These are phyloP conservation scores for Aspergillus ochraceus DNA, from an alignment of 2,329 filamentous ascomycete genomes.

Conservation along the genomic window DNA sequence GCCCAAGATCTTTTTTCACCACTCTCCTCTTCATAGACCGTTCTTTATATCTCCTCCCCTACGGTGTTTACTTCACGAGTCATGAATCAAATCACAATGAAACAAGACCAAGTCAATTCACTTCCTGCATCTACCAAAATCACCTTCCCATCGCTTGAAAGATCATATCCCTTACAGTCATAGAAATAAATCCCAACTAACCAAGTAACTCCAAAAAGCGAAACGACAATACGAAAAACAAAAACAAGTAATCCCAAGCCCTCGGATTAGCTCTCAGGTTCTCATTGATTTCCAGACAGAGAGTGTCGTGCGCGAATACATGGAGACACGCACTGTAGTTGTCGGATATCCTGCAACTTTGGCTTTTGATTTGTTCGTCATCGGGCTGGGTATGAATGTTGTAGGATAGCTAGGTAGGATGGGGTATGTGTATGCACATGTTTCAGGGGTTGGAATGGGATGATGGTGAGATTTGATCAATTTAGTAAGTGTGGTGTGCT, in stretches of 20 bases:
- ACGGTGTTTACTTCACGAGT: too few species aligned
- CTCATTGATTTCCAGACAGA: slow-evolving; percentile 44
- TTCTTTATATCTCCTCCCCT: too few species aligned
- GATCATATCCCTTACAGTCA: too few species aligned
- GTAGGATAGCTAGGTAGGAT: background rate
- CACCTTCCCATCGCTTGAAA: too few species aligned
- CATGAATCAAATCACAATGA: background rate
- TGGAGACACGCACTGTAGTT: slow-evolving; percentile 1
- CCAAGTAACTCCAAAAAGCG: too few species aligned
- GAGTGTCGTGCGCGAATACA: slow-evolving; percentile 4
- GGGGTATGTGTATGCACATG: too few species aligned
- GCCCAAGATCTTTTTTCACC: background rate
- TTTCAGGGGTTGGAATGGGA: too few species aligned
- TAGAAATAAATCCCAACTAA: too few species aligned
- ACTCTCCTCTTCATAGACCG: background rate
- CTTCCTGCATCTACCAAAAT: background rate
- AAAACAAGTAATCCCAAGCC: slow-evolving; percentile 19
- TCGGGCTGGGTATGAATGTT: slow-evolving; percentile 24
- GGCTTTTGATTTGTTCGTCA: slow-evolving; percentile 47
- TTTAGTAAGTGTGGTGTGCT: too few species aligned
- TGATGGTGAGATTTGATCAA: too few species aligned
- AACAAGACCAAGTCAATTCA: background rate
- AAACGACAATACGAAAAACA: background rate
- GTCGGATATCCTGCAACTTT: slow-evolving; percentile 48
- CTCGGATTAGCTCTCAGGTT: slow-evolving; percentile 51